phyloP scores from a whole-genome alignment of 805 yeast genomes.

The Ogataea allantospora region DNA sequence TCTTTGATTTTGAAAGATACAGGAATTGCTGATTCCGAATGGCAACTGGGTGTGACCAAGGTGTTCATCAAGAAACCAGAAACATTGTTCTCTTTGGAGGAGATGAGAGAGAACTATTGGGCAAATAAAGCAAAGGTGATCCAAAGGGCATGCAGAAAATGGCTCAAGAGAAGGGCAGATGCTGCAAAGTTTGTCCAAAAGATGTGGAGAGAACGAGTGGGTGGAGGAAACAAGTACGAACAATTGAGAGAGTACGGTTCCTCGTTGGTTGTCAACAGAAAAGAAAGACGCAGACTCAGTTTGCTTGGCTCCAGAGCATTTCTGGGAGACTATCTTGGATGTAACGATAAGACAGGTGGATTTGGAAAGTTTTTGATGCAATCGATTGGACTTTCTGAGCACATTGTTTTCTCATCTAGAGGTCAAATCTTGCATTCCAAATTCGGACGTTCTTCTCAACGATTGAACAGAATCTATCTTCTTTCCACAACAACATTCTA shows the following conservation, averaged over 20 bases:
- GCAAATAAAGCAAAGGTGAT: slow-evolving; percentile 96
- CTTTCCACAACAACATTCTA: slow-evolving; percentile 63
- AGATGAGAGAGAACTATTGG: slow-evolving; percentile 96
- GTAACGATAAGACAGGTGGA: slow-evolving; percentile 69
- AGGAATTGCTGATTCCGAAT: slow-evolving; percentile 75
- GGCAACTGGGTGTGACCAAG: slow-evolving; percentile 87
- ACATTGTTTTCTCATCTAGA: slow-evolving; percentile 70
- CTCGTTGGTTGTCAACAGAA: slow-evolving; percentile 63
- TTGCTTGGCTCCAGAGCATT: slow-evolving; percentile 83
- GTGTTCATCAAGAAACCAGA: slow-evolving; percentile 97
- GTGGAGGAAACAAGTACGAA: slow-evolving; percentile 73
- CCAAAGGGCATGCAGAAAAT: slow-evolving; percentile 94
- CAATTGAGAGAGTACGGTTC: slow-evolving; percentile 85
- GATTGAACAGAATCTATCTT: slow-evolving; percentile 70
- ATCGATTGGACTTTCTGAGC: slow-evolving; percentile 67
- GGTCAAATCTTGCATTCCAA: slow-evolving; percentile 83
- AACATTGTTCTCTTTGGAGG: slow-evolving; percentile 91
- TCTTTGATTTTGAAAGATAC: slow-evolving; percentile 49
- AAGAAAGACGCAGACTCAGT: slow-evolving; percentile 88
- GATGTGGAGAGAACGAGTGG: slow-evolving; percentile 75
- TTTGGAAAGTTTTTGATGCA: slow-evolving; percentile 73
- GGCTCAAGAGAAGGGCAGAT: slow-evolving; percentile 74
- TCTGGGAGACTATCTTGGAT: slow-evolving; percentile 91
- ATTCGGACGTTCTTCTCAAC: slow-evolving; percentile 87
- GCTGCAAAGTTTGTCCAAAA: slow-evolving; percentile 81